Percentiles rank a stretch among this genome's conserved stretches.
phyloP scores from a whole-genome alignment of 2,329 filamentous ascomycete species.

The Aureobasidium sp. region DNA sequence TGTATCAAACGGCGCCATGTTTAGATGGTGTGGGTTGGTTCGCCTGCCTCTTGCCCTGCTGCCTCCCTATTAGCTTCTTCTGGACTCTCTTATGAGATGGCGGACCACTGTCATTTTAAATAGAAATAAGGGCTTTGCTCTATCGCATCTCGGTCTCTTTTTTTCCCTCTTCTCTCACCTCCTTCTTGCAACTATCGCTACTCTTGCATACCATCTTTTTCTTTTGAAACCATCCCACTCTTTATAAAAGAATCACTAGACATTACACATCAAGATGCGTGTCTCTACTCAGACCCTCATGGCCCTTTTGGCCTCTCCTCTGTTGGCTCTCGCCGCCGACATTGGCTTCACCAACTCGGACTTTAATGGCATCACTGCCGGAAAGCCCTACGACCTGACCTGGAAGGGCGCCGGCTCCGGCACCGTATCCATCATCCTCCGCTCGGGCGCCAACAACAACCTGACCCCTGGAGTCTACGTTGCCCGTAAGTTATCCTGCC shows the following conservation, averaged over 20 bases:
- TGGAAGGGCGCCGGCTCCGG: conserved; percentile 43
- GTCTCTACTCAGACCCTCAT: conserved; percentile 35
- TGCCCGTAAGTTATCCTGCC: conserved; percentile 19
- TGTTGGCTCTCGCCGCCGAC: conserved; percentile 28
- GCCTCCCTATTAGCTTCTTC: conserved; percentile 7
- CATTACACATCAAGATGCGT: conserved; percentile 33
- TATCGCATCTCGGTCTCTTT: background rate
- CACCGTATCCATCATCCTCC: conserved; percentile 43
- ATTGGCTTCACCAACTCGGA: conserved; percentile 37
- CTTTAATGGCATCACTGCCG: conserved; percentile 36
- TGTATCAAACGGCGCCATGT: conserved; percentile 10
- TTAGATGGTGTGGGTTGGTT: conserved; percentile 5
- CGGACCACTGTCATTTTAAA: conserved; percentile 6
- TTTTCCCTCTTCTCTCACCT: background rate
- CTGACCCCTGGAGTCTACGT: conserved; percentile 30
- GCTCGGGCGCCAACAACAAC: conserved; percentile 31
- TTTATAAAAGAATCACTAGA: background rate
- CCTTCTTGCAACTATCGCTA: background rate
- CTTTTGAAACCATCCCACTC: background rate
- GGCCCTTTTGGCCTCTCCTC: conserved; percentile 37
- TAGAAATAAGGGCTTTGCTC: background rate
- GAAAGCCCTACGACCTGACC: conserved; percentile 36
- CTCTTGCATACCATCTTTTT: background rate
- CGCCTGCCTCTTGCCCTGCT: background rate
- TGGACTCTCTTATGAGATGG: background rate